These are phyloP conservation scores for Boletus tomentosulus DNA, from an alignment of 768 basidiomycete genomes.

Conservation along the genomic window DNA sequence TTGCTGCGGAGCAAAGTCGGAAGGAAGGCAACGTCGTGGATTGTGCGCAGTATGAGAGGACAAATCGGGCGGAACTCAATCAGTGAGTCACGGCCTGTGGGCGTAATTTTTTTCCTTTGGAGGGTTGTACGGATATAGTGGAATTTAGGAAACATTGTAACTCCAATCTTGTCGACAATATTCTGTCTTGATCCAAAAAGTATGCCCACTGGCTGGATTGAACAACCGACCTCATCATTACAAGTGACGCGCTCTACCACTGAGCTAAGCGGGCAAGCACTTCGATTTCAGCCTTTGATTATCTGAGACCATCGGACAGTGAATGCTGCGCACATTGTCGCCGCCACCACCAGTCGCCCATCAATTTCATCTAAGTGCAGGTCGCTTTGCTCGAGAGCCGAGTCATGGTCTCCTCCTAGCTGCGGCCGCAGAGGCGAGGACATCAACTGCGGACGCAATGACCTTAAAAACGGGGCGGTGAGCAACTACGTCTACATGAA, in stretches of 20 bases:
- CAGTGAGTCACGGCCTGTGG: neutral
- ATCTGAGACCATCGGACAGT: neutral
- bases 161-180: no score
- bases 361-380: no score
- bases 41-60: constrained; percentile 60
- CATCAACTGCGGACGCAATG: neutral
- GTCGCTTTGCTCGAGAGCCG: no score
- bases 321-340: neutral
- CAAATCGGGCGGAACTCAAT: constrained; percentile 35
- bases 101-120: neutral
- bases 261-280: constrained; percentile 38
- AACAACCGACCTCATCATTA: constrained; percentile 45
- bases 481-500: constrained; percentile 2
- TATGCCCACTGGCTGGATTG: constrained; percentile 42
- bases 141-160: neutral
- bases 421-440: neutral
- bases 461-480: neutral
- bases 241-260: constrained; percentile 45
- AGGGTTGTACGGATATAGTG: neutral
- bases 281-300: accelerated
- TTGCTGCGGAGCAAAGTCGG: constrained; percentile 81
- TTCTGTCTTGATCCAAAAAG: neutral
- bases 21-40: constrained; percentile 66
- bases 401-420: neutral
- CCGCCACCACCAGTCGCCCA: no score